Conservation (phyloP, 331 rosid genomes). For the Phaseolus coccineus region DNA sequence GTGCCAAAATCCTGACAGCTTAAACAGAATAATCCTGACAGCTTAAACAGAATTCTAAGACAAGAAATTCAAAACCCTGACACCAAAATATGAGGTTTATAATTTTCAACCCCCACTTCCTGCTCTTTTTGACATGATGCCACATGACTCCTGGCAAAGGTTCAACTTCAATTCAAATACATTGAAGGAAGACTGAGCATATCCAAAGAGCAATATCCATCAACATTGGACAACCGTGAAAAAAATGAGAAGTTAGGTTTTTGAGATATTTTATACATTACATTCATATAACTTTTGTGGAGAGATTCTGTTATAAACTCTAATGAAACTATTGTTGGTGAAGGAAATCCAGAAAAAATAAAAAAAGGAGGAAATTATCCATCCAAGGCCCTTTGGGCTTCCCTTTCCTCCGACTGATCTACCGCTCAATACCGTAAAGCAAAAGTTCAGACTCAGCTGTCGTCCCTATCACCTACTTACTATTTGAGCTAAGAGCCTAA, state of each 20-base stretch:
- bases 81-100: too few relatives aligned
- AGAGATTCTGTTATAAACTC: background rate
- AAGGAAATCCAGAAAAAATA: background rate
- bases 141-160: background rate
- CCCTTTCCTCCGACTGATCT: background rate
- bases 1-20: background rate
- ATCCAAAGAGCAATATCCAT: background rate
- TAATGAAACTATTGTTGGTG: background rate
- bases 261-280: background rate
- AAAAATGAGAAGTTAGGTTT: background rate
- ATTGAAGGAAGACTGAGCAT: background rate
- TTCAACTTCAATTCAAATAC: background rate
- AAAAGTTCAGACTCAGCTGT: background rate
- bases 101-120: background rate
- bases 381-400: background rate
- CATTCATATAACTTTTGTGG: background rate
- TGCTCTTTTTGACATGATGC: background rate
- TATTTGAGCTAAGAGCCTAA: background rate
- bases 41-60: constrained; percentile 7
- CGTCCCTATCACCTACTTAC: background rate
- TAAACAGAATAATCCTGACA: constrained; percentile 20
- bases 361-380: background rate
- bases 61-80: too few relatives aligned
- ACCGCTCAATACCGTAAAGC: background rate
- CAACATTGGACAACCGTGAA: background rate